Evolutionary conservation across 78 protist genomes (phyloP).

Genomic region (Diacronema lutheri): DNA sequence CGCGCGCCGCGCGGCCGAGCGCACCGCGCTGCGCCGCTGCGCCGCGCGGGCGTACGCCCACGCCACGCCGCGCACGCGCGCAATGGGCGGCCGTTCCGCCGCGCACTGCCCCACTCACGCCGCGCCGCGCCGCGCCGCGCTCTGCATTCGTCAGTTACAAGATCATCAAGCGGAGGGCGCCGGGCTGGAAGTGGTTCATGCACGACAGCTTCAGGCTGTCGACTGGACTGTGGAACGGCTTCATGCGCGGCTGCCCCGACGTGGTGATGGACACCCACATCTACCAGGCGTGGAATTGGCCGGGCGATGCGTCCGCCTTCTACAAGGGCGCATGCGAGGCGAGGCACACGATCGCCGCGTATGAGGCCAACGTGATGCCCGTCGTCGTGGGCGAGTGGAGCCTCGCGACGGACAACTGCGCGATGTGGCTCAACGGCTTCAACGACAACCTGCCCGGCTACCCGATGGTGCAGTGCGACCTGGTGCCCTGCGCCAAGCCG

Average conservation of each 20-base stretch:
- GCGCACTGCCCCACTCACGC: too few relatives aligned
- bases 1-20: too few relatives aligned
- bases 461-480: background rate
- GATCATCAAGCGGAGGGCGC: background rate
- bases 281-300: background rate
- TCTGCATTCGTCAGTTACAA: too few relatives aligned
- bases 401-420: conserved; percentile 22
- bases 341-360: background rate
- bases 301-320: background rate
- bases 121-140: too few relatives aligned
- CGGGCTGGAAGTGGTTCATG: background rate
- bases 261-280: conserved; percentile 2
- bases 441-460: conserved; percentile 16
- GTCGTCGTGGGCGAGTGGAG: conserved; percentile 8
- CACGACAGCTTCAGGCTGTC: background rate
- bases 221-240: background rate
- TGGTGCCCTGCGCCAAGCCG: background rate
- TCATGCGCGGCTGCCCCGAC: conserved; percentile 2
- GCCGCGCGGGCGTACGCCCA: too few relatives aligned
- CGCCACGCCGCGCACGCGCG: too few relatives aligned
- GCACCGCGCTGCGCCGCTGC: too few relatives aligned
- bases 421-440: conserved; percentile 23
- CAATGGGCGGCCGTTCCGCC: too few relatives aligned
- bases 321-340: background rate
- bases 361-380: background rate